A percentile compares a stretch with the other conserved stretches of the same genome.
phyloP scores from a whole-genome alignment of 2,329 filamentous ascomycete species.

The Helotiales sp. region DNA sequence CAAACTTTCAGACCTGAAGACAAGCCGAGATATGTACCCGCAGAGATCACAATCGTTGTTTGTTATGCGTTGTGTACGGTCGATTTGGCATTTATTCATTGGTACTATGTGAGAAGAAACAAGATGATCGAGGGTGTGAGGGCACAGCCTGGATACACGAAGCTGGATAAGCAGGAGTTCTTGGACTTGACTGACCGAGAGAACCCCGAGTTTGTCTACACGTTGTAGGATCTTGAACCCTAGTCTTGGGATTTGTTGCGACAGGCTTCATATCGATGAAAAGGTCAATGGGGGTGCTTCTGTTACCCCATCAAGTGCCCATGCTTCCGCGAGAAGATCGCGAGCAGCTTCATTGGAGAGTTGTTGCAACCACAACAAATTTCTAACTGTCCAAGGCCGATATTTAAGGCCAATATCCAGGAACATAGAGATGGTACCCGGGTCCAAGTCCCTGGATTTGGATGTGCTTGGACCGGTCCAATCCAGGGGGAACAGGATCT shows the following conservation, averaged over 20 bases:
- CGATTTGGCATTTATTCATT: slow-evolving; percentile 37
- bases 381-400: not conserved
- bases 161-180: slow-evolving; percentile 42
- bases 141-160: slow-evolving; percentile 35
- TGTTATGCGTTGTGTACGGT: slow-evolving; percentile 33
- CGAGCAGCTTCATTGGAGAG: not conserved
- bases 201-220: slow-evolving; percentile 43
- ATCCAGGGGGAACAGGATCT: not conserved
- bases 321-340: not conserved
- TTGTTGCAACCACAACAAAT: not conserved
- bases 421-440: not conserved
- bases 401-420: too few species aligned
- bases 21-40: slow-evolving; percentile 48
- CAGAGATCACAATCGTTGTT: slow-evolving; percentile 53
- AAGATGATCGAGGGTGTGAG: slow-evolving; percentile 36
- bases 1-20: slow-evolving; percentile 49
- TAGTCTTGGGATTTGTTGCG: not conserved
- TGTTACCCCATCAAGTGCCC: too few species aligned
- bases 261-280: not conserved
- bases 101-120: slow-evolving; percentile 37
- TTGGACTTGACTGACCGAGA: slow-evolving; percentile 43
- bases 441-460: not conserved
- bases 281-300: too few species aligned
- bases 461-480: not conserved
- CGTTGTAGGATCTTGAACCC: slow-evolving; percentile 28